These are phyloP conservation scores for Termitomyces sp. DNA, from an alignment of 768 basidiomycete genomes.

Conservation along the genomic window DNA sequence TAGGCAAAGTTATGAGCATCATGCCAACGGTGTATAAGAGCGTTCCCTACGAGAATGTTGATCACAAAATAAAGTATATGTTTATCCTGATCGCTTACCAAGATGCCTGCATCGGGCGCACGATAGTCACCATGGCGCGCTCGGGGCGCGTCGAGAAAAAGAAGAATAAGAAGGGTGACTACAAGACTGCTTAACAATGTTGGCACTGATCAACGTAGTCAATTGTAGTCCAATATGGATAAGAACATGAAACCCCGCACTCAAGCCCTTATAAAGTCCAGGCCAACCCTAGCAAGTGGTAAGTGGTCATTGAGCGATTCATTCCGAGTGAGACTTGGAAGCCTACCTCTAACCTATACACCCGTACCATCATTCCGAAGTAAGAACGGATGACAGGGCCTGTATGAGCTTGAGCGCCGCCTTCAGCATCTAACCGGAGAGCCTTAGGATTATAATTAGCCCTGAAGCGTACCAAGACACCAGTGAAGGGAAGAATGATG, in stretches of 20 bases:
- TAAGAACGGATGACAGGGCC: slow-evolving; percentile 75
- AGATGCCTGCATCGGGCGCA: slow-evolving; percentile 51
- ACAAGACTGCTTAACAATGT: slow-evolving; percentile 43
- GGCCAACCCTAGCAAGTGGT: slow-evolving; percentile 40
- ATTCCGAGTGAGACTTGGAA: not conserved
- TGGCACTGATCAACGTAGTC: slow-evolving; percentile 27
- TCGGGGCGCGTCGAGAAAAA: slow-evolving; percentile 51
- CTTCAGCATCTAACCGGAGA: slow-evolving; percentile 73
- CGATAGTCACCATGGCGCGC: slow-evolving; percentile 62
- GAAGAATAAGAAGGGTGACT: slow-evolving; percentile 50
- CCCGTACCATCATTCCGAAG: slow-evolving; percentile 67
- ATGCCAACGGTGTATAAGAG: slow-evolving; percentile 59
- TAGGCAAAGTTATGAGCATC: slow-evolving; percentile 63
- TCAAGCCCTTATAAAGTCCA: slow-evolving; percentile 80
- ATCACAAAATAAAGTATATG: not conserved
- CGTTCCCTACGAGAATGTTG: slow-evolving; percentile 33
- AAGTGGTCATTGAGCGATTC: not conserved
- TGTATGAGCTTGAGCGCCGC: slow-evolving; percentile 68
- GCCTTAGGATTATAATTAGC: slow-evolving; percentile 86
- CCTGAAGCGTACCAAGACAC: slow-evolving; percentile 69
- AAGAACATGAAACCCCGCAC: slow-evolving; percentile 19
- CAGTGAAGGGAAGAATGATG: slow-evolving; percentile 56
- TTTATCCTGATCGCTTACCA: slow-evolving; percentile 24
- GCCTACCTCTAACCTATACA: slow-evolving; percentile 66
- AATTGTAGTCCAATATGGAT: not conserved